A percentile compares a stretch with the other conserved stretches of the same genome.
Conservation (phyloP, 2,329 filamentous ascomycete species). For the Trichophyton benhamiae region DNA sequence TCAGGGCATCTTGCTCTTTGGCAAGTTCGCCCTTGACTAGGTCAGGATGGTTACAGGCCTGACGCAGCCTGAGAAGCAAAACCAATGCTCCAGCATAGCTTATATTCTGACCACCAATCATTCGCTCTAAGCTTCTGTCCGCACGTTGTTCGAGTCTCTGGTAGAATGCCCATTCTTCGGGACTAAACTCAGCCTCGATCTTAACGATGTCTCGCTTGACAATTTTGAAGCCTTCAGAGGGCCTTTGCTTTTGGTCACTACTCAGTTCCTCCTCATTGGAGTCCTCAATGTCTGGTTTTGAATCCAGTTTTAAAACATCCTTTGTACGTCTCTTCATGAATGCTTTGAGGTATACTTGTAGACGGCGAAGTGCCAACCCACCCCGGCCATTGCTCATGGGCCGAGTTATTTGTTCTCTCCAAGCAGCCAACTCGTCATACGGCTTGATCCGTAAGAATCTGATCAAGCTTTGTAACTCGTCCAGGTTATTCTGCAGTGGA, state of each 20-base stretch:
- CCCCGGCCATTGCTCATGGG: constrained; percentile 86
- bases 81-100: constrained; percentile 93
- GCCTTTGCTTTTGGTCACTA: constrained; percentile 16
- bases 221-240: constrained; percentile 68
- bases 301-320: constrained; percentile 82
- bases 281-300: constrained; percentile 55
- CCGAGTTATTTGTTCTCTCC: constrained; percentile 81
- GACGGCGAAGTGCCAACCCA: constrained; percentile 71
- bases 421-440: constrained; percentile 71
- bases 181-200: constrained; percentile 63
- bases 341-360: constrained; percentile 74
- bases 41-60: constrained; percentile 89
- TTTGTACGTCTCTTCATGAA: constrained; percentile 99
- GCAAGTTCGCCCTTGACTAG: constrained; percentile 74
- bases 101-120: constrained; percentile 68
- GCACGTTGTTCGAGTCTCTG: constrained; percentile 69
- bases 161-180: constrained; percentile 75
- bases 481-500: constrained; percentile 95
- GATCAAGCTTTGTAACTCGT: constrained; percentile 88
- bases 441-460: constrained; percentile 86
- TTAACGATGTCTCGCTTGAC: constrained; percentile 81
- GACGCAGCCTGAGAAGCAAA: constrained; percentile 74
- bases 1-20: constrained; percentile 75
- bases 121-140: constrained; percentile 71
- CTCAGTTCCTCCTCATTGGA: constrained; percentile 39